Conservation (phyloP, 2,329 filamentous ascomycete genomes). For the Bipolaris zeicola region DNA sequence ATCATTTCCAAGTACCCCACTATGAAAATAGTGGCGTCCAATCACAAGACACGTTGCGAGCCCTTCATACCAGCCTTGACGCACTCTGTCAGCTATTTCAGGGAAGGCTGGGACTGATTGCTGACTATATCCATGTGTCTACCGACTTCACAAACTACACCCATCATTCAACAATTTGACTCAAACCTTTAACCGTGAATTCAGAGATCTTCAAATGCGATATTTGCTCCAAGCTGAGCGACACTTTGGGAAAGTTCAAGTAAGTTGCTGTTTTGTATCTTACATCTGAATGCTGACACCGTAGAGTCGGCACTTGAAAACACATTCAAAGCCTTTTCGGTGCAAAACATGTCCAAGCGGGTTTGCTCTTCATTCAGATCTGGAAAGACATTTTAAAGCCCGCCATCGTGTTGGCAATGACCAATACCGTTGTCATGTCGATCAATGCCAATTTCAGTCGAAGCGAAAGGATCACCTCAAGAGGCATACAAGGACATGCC, state of each 20-base stretch:
- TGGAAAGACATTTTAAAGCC: slow-evolving; percentile 8
- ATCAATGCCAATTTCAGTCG: not conserved
- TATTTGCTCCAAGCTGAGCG: not conserved
- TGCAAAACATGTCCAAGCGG: slow-evolving; percentile 7
- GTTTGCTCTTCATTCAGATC: slow-evolving; percentile 12
- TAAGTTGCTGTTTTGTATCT: not conserved
- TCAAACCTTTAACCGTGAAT: not conserved
- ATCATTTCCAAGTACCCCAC: not conserved
- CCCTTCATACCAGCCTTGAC: not conserved
- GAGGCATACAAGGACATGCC: not conserved
- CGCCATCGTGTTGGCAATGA: slow-evolving; percentile 12
- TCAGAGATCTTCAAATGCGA: not conserved
- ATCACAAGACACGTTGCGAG: not conserved
- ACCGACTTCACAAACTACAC: not conserved
- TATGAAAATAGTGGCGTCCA: not conserved
- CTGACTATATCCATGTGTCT: not conserved
- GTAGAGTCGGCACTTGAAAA: slow-evolving; percentile 15
- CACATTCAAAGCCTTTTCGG: slow-evolving; percentile 7
- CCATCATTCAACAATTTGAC: no score
- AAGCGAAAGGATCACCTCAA: slow-evolving; percentile 17
- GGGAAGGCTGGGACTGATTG: not conserved
- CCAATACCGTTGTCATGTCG: not conserved
- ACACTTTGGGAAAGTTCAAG: slow-evolving; percentile 3
- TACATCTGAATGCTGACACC: not conserved
- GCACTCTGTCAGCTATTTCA: not conserved